Evolutionary conservation across 2,329 filamentous ascomycete genomes (phyloP).

Genomic region (Verticillium alfalfae): DNA sequence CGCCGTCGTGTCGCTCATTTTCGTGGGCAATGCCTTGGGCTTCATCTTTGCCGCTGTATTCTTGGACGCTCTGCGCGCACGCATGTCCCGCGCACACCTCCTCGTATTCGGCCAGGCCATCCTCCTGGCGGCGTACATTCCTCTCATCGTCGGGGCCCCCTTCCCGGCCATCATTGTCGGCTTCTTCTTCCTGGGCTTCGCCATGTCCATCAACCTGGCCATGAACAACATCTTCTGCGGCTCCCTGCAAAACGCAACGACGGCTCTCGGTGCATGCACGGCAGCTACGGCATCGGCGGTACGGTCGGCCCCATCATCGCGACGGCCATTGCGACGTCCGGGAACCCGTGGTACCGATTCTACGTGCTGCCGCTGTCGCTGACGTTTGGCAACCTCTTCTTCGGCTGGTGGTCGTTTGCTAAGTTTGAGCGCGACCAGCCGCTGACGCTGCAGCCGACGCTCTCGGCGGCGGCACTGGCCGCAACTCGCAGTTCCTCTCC

Average conservation of each 20-base stretch:
- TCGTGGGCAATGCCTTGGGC: constrained; percentile 70
- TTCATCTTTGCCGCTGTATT: constrained; percentile 69
- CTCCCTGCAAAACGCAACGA: constrained; percentile 45
- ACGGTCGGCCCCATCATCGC: constrained; percentile 67
- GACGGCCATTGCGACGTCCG: constrained; percentile 61
- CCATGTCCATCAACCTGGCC: constrained; percentile 49
- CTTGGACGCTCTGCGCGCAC: constrained; percentile 56
- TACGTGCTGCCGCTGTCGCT: constrained; percentile 63
- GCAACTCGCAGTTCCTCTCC: constrained; percentile 24
- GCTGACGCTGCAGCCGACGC: not conserved
- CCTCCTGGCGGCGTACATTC: constrained; percentile 56
- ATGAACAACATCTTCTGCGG: constrained; percentile 56
- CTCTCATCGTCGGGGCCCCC: constrained; percentile 62
- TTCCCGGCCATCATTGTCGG: constrained; percentile 61
- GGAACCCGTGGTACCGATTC: constrained; percentile 64
- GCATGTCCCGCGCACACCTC: constrained; percentile 60
- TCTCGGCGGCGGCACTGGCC: constrained; percentile 16
- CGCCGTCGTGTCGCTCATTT: constrained; percentile 74
- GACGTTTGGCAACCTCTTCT: constrained; percentile 47
- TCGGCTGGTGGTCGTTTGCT: constrained; percentile 64
- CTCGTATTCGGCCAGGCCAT: constrained; percentile 53
- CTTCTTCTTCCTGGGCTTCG: constrained; percentile 65
- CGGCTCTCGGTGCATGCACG: constrained; percentile 60
- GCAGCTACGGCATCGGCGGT: constrained; percentile 61
- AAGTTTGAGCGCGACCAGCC: constrained; percentile 58